phyloP scores from a whole-genome alignment of 1,284 basidiomycete species.

The Ceraceosorus bombacis region DNA sequence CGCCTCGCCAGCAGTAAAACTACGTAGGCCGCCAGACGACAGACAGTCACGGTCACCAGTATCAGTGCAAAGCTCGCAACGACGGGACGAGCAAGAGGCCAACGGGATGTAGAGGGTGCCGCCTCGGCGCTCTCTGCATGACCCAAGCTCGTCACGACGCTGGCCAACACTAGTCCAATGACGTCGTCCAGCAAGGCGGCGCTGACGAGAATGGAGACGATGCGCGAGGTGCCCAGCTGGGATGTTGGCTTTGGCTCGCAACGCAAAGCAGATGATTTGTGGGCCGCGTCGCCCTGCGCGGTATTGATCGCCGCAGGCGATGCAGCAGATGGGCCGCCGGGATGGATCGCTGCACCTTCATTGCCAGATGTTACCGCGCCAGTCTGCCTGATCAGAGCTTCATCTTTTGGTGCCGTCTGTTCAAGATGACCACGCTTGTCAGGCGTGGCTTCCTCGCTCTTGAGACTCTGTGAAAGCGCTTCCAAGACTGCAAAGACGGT shows the following conservation, averaged over 20 bases:
- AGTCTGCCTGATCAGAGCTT: too few species aligned
- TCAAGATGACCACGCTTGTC: too few species aligned
- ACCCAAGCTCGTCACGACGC: conserved; percentile 52
- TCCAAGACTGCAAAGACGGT: conserved; percentile 54
- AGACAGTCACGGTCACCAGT: conserved; percentile 35
- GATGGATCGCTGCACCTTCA: too few species aligned
- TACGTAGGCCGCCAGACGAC: not conserved
- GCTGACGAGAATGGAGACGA: conserved; percentile 55
- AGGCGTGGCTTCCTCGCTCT: not conserved
- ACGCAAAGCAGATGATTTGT: too few species aligned
- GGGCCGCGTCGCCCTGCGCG: conserved; percentile 18
- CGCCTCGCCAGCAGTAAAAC: not conserved
- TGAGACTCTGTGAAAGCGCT: not conserved
- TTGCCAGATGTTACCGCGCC: too few species aligned
- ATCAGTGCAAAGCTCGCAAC: conserved; percentile 49
- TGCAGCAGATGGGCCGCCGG: too few species aligned
- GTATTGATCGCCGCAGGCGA: too few species aligned
- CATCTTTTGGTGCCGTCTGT: conserved; percentile 8
- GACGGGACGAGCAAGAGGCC: conserved; percentile 52
- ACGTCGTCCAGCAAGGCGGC: conserved; percentile 58
- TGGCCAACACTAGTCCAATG: conserved; percentile 55
- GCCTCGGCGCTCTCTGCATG: conserved; percentile 7
- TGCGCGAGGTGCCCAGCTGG: conserved; percentile 51
- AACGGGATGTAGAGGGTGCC: conserved; percentile 20
- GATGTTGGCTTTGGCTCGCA: too few species aligned